Conservation (phyloP, 1,284 basidiomycete genomes). For the Trichosporon sp. region DNA sequence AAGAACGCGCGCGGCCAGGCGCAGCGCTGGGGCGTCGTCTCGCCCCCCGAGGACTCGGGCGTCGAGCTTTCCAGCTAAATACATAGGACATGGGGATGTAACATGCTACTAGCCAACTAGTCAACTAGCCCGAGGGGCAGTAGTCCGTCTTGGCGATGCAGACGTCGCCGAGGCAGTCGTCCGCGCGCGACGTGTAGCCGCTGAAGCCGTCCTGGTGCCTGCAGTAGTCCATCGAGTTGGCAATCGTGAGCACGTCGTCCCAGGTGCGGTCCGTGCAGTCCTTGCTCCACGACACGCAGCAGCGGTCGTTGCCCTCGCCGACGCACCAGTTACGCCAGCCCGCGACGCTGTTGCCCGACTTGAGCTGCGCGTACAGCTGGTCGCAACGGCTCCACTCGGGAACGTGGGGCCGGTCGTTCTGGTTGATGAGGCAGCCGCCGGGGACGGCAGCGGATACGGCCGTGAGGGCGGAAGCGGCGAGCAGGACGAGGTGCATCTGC, state of each 20-base stretch:
- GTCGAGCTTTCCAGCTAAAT: constrained; percentile 54
- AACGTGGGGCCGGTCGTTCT: not conserved
- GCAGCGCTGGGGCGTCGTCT: constrained; percentile 58
- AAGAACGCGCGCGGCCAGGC: constrained; percentile 80
- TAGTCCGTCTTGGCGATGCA: not conserved
- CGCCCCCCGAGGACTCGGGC: constrained; percentile 70
- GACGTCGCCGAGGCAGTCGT: not conserved
- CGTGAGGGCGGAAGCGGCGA: not conserved
- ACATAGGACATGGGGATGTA: not conserved
- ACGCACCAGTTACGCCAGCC: not conserved
- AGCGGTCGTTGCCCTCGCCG: not conserved
- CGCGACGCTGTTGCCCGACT: not conserved
- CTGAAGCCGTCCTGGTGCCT: too few relatives aligned
- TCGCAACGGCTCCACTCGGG: not conserved
- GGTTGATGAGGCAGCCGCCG: too few relatives aligned
- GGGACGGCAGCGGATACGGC: not conserved
- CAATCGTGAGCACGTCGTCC: not conserved
- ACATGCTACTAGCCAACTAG: too few relatives aligned
- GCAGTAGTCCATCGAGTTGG: too few relatives aligned
- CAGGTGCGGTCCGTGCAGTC: not conserved
- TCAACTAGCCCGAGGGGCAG: not conserved
- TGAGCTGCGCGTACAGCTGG: not conserved
- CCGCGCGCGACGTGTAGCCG: too few relatives aligned
- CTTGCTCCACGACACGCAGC: not conserved
- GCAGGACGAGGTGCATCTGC: not conserved